A percentile compares a stretch with the other conserved stretches of the same genome.
These are phyloP conservation scores for Camillea tinctor DNA, from an alignment of 2,329 filamentous ascomycete genomes.

Conservation along the genomic window DNA sequence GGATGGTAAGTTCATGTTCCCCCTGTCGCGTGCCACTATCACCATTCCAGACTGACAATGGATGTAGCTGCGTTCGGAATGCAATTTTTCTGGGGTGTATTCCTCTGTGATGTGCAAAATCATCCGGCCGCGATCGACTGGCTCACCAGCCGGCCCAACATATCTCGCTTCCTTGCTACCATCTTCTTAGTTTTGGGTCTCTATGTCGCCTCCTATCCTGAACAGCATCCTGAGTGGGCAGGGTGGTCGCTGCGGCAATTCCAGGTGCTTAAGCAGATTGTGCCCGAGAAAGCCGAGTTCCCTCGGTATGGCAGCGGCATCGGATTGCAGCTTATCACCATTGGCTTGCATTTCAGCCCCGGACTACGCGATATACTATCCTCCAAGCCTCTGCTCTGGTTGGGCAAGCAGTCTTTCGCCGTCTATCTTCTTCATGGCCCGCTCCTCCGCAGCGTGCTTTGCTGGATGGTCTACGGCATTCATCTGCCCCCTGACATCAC, in stretches of 20 bases:
- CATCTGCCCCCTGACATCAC: slow-evolving; percentile 35
- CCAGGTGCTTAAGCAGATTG: slow-evolving; percentile 42
- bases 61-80: slow-evolving; percentile 46
- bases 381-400: slow-evolving; percentile 56
- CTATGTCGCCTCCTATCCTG: slow-evolving; percentile 59
- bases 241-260: slow-evolving; percentile 52
- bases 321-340: slow-evolving; percentile 32
- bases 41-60: slow-evolving; percentile 8
- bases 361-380: slow-evolving; percentile 51
- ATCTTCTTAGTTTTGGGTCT: slow-evolving; percentile 52
- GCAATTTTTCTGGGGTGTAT: slow-evolving; percentile 62
- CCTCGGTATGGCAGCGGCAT: slow-evolving; percentile 41
- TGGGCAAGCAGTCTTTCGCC: slow-evolving; percentile 63
- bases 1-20: slow-evolving; percentile 27
- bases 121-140: slow-evolving; percentile 45
- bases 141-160: slow-evolving; percentile 43
- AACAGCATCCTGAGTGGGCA: slow-evolving; percentile 51
- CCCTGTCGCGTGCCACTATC: background rate
- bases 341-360: slow-evolving; percentile 34
- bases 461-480: slow-evolving; percentile 58
- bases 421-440: slow-evolving; percentile 64
- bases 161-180: slow-evolving; percentile 44
- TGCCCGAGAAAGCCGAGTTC: slow-evolving; percentile 46
- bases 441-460: slow-evolving; percentile 57
- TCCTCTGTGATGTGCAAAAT: slow-evolving; percentile 59